A percentile compares a stretch with the other conserved stretches of the same genome.
These are phyloP conservation scores for Exophiala viscosa DNA, from an alignment of 2,329 filamentous ascomycete species.

Conservation along the genomic window DNA sequence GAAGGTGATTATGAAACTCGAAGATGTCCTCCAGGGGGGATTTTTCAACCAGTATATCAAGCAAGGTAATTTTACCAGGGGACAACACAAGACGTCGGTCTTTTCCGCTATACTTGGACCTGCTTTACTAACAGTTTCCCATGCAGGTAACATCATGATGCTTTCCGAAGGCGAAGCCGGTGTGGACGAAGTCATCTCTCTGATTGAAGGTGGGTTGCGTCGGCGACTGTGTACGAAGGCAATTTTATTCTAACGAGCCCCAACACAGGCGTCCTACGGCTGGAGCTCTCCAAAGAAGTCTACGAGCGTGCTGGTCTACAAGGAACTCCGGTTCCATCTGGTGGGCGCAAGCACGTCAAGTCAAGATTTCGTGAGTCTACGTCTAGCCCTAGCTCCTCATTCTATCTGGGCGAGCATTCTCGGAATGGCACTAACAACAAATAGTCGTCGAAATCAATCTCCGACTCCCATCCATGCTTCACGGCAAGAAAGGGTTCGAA, in stretches of 20 bases:
- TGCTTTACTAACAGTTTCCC: background rate
- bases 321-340: slow-evolving; percentile 59
- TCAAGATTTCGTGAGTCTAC: slow-evolving; percentile 65
- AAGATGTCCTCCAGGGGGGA: slow-evolving; percentile 65
- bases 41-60: slow-evolving; percentile 89
- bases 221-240: background rate
- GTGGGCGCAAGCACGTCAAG: slow-evolving; percentile 61
- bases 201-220: slow-evolving; percentile 59
- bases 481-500: slow-evolving; percentile 79
- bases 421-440: background rate
- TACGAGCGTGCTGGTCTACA: slow-evolving; percentile 80
- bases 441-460: slow-evolving; percentile 75
- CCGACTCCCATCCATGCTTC: slow-evolving; percentile 68
- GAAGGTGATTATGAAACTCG: slow-evolving; percentile 68
- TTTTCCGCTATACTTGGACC: background rate
- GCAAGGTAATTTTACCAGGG: slow-evolving; percentile 50
- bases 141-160: slow-evolving; percentile 71
- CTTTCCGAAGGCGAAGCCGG: slow-evolving; percentile 72
- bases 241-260: slow-evolving; percentile 1
- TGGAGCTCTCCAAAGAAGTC: slow-evolving; percentile 75
- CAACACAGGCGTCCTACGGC: slow-evolving; percentile 62
- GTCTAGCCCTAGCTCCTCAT: background rate
- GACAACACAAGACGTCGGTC: background rate
- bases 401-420: background rate
- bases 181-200: slow-evolving; percentile 67